These are phyloP conservation scores for Amoebophrya sp. DNA, from an alignment of 169 alveolate genomes.

Conservation along the genomic window DNA sequence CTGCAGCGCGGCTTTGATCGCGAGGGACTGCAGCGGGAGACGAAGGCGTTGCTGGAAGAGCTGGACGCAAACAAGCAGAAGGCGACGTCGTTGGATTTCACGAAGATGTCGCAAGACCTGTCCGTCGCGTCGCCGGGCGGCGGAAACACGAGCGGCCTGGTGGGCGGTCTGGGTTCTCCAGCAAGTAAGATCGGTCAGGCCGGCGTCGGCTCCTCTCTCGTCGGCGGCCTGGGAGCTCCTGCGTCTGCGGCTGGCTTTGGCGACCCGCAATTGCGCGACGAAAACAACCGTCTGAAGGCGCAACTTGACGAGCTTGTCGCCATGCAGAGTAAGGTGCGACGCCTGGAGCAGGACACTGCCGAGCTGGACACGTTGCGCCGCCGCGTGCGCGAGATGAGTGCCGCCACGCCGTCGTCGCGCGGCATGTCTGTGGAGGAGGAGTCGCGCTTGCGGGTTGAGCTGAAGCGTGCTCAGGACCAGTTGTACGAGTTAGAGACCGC, in stretches of 20 bases:
- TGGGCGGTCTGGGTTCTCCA: not conserved
- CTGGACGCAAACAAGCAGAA: not conserved
- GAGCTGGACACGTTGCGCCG: not conserved
- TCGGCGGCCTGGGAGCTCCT: not conserved
- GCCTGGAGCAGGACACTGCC: not conserved
- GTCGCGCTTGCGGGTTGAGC: not conserved
- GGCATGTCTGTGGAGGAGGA: not conserved
- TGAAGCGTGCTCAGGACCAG: not conserved
- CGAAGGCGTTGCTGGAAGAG: not conserved
- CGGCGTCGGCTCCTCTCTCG: no score
- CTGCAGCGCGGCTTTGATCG: not conserved
- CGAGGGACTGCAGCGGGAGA: not conserved
- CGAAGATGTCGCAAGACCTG: not conserved
- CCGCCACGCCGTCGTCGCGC: not conserved
- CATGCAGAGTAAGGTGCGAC: not conserved
- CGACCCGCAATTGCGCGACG: not conserved
- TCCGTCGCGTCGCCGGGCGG: not conserved
- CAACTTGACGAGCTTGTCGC: not conserved
- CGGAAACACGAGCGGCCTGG: not conserved
- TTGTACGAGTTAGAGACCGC: not conserved
- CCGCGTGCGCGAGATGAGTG: not conserved
- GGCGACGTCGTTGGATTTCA: not conserved
- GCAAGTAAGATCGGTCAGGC: not conserved
- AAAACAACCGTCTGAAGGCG: not conserved
- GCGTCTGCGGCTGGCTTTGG: not conserved